Base-by-base conservation (phyloP, 306 rosid species). In the Cicer judaicum region DNA sequence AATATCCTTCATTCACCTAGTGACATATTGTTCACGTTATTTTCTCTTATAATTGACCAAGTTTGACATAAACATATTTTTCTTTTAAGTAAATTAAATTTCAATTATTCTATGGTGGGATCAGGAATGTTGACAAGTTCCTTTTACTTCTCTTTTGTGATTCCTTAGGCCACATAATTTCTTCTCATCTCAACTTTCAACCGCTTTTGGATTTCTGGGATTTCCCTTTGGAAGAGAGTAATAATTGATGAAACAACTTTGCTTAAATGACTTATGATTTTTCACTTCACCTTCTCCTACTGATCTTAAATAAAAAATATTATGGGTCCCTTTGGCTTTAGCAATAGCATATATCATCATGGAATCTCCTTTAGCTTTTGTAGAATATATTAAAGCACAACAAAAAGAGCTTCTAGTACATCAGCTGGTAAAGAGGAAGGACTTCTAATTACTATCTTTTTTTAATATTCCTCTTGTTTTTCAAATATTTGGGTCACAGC, bases 311-410 rank as follows among this genome's bases (percentile, higher is more conserved):
- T 64, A 81, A 82, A 64, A 77, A 53, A 53, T 53, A 53, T 11
- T 16, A 16, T 10, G 85, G 85, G 88, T 84, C 84, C 88, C 63
- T 83, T 87, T 82, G 91, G 88, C 73, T 84, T 87, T 82, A 88
- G 89, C 96, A 60, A 60, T 48, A 48, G 5, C 12, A 11, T 21
- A 21, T 21, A 21, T 21, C 24, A 21, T 85, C 86, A 84, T 63
- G 85, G 96, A 91, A 88, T 91, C 97, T 88, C 87, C 94, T 90
- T 91, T 87, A 83, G 76, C 77, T 79, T 82, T 68, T 85, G 64
- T 81, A 86, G 97, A 92, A 91, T 91, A 94, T 88, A 80, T 87
- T 87, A 93, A 91, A 89, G 94, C 83, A 70, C 39, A 73, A 75
- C 66, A 47, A 66, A 78, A 84, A 74, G 73, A 84, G 72, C 74